Base-by-base conservation (phyloP, 306 rosid genomes). In the Echinosophora koreensis region DNA sequence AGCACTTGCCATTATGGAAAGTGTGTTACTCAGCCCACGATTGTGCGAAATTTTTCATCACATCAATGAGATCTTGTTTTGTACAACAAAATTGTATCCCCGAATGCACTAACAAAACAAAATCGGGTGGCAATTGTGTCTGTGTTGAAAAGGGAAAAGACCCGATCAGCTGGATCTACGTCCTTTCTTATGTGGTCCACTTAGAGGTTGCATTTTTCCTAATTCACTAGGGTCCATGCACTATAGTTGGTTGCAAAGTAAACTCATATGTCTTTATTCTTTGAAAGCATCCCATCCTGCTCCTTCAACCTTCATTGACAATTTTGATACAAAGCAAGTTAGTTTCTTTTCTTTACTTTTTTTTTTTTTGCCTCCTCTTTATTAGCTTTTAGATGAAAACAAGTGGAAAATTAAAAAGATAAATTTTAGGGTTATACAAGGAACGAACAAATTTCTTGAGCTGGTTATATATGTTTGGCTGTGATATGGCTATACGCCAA, bases 21-120 rank as follows among this genome's bases (percentile, higher is more conserved):
- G 17, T 27, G 65, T 12, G 2, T 8, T 64, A 47, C 28, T 38
- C 16, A 15, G 51, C 52, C 49, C 12, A 30, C 59, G 56, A 3
- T 68, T 70, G 73, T 81, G 77, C 38, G 51, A 76, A 81, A 30
- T 30, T 81, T 69, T 39, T 65, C 52, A 62, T 83, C 83, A 78
- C 70, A 39, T 78, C 83, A 60, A 74, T 18, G 77, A 78, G 69
- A 64, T 64, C 47, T 64, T 57, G 61, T 64, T 34, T 58, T 54
- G 62, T 58, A 47, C 58, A 69, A 71, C 62, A 41, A 69, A 38
- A 8, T 82, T 72, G 30, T 44, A 30, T 65, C 44, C 79, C 69
- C 35, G 5, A 49, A 64, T 64, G 66, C 55, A 61, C 52, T 67
- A 35, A 58, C 41, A 17, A 11, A 73, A 44, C 16, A 39, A 70